Evolutionary conservation across 2,329 filamentous ascomycete species (phyloP).

Genomic region (Aspergillus fumigatiaffinis): DNA sequence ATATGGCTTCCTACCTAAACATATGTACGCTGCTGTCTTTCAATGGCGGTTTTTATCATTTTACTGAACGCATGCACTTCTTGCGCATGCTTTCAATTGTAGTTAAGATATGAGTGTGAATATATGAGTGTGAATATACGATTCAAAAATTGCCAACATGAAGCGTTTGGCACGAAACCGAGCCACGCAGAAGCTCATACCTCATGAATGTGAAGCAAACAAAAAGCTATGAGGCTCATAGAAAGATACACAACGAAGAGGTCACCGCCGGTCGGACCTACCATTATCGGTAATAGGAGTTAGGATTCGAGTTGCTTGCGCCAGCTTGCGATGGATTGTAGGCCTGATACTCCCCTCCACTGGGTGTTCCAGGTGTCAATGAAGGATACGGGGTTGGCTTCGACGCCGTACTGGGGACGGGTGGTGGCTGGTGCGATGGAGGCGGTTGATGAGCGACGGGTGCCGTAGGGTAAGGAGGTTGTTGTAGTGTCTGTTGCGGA

Average conservation of each 20-base stretch:
- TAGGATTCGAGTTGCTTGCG: slow-evolving; percentile 32
- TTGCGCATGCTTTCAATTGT: background rate
- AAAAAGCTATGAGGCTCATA: background rate
- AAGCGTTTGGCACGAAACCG: background rate
- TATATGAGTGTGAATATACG: background rate
- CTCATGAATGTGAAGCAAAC: background rate
- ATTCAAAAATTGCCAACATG: background rate
- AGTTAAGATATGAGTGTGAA: no score
- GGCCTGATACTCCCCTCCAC: slow-evolving; percentile 30
- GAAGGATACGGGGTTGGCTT: slow-evolving; percentile 33
- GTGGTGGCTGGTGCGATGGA: slow-evolving; percentile 33
- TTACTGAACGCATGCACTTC: background rate
- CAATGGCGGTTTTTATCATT: background rate
- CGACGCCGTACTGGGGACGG: slow-evolving; percentile 28
- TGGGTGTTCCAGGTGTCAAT: slow-evolving; percentile 24
- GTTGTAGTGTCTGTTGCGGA: slow-evolving; percentile 14
- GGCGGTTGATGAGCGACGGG: slow-evolving; percentile 26
- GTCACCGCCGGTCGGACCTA: background rate
- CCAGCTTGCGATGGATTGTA: slow-evolving; percentile 34
- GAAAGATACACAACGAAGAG: background rate
- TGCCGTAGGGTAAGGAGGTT: slow-evolving; percentile 31
- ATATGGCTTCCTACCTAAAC: background rate
- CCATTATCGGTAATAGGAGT: slow-evolving; percentile 36
- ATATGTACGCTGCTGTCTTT: background rate
- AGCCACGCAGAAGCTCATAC: background rate